Conservation (phyloP, 257 asterid species). For the Solanum pimpinellifolium region DNA sequence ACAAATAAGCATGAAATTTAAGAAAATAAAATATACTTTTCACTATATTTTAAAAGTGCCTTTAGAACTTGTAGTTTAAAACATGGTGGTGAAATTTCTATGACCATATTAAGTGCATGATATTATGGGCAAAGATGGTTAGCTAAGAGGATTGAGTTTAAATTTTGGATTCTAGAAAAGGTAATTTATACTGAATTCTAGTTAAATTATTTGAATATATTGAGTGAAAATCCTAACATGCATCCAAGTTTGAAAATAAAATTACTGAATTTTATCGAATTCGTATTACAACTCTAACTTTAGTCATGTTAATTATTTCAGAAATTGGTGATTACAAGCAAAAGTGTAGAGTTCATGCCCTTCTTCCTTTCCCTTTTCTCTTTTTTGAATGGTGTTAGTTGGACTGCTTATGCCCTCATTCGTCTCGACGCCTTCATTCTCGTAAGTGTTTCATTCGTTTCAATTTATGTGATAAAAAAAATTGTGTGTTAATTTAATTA, state of each 20-base stretch:
- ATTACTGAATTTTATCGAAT: not conserved
- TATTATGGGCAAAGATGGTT: not conserved
- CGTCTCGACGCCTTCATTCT: slow-evolving; percentile 54
- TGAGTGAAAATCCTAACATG: not conserved
- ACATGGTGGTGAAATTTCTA: not conserved
- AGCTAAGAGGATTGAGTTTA: not conserved
- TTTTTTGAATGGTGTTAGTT: slow-evolving; percentile 61
- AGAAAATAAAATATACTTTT: not conserved
- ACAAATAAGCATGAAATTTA: not conserved
- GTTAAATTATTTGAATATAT: not conserved
- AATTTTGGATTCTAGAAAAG: not conserved
- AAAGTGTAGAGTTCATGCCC: slow-evolving; percentile 90
- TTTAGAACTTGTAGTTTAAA: not conserved
- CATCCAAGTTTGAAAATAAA: not conserved
- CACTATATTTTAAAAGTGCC: not conserved
- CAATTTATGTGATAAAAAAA: not conserved
- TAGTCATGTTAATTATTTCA: slow-evolving; percentile 15
- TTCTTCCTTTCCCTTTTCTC: slow-evolving; percentile 61
- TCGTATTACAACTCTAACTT: not conserved
- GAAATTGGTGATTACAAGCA: slow-evolving; percentile 70
- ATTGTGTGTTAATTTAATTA: not conserved
- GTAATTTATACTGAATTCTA: not conserved
- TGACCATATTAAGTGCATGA: not conserved
- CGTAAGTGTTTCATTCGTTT: slow-evolving; percentile 16
- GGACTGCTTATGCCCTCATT: slow-evolving; percentile 68